Evolutionary conservation across 176 grass and related monocot genomes (phyloP).

Genomic region (Aechmea fasciata): DNA sequence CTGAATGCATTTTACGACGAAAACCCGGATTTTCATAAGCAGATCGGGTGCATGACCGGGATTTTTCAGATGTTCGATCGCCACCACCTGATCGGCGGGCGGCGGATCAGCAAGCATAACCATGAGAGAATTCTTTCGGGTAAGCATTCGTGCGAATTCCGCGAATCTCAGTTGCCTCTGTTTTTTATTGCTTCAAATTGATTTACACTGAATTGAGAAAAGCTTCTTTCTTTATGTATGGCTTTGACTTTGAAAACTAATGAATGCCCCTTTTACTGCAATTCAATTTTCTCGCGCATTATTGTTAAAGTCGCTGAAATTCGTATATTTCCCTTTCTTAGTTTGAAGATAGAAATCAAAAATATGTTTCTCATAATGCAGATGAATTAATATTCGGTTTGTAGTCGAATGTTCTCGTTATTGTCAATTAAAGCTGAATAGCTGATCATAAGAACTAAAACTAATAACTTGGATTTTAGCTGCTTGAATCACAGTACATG

Average conservation of each 20-base stretch:
- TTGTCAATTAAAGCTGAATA: no score
- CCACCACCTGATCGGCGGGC: conserved; percentile 36
- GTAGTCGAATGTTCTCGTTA: no score
- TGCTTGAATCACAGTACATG: no score
- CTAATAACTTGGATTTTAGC: no score
- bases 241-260: no score
- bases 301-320: no score
- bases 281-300: no score
- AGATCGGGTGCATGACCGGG: conserved; percentile 80
- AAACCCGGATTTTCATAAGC: conserved; percentile 47
- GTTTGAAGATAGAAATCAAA: neutral
- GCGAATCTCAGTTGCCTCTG: neutral
- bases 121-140: conserved; percentile 61
- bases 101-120: conserved; percentile 14
- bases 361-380: neutral
- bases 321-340: no score
- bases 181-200: neutral
- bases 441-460: no score
- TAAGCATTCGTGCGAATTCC: conserved; percentile 11
- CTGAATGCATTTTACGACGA: conserved; percentile 22
- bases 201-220: no score
- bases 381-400: neutral
- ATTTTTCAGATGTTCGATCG: conserved; percentile 96
- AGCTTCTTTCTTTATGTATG: no score
- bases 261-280: no score